phyloP scores from a whole-genome alignment of 2,329 filamentous ascomycete genomes.

The Coniochaeta sp. region DNA sequence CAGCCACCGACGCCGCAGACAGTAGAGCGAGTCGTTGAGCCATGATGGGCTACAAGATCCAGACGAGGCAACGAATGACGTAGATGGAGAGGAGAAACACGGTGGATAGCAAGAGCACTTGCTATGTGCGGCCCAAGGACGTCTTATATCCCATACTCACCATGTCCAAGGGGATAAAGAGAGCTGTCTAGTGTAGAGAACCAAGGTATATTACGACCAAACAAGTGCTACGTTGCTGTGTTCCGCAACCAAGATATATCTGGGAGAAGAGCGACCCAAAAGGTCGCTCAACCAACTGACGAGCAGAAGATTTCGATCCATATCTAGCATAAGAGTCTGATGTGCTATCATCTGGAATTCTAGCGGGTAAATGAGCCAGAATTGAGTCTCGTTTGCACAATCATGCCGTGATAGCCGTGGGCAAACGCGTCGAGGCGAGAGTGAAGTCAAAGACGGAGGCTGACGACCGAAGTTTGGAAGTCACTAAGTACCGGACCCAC shows the following conservation, averaged over 20 bases:
- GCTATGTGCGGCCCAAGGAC: neutral
- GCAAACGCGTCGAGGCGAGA: neutral
- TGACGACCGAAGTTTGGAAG: neutral
- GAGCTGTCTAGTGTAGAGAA: neutral
- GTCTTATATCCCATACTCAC: neutral
- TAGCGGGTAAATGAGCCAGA: neutral
- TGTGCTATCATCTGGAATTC: neutral
- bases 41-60: constrained; percentile 1
- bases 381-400: neutral
- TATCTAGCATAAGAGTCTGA: neutral
- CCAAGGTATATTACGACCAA: neutral
- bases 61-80: neutral
- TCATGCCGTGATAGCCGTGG: neutral
- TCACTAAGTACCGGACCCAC: neutral
- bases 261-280: neutral
- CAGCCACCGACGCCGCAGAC: constrained; percentile 1
- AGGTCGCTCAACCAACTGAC: neutral
- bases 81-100: neutral
- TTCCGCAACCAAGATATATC: neutral
- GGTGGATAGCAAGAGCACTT: neutral
- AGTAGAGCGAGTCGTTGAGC: neutral
- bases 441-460: neutral
- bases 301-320: neutral
- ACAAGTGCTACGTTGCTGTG: neutral
- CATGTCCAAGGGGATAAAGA: neutral